Evolutionary conservation across 306 rosid species (phyloP).

Genomic region (Dryas drummondii): DNA sequence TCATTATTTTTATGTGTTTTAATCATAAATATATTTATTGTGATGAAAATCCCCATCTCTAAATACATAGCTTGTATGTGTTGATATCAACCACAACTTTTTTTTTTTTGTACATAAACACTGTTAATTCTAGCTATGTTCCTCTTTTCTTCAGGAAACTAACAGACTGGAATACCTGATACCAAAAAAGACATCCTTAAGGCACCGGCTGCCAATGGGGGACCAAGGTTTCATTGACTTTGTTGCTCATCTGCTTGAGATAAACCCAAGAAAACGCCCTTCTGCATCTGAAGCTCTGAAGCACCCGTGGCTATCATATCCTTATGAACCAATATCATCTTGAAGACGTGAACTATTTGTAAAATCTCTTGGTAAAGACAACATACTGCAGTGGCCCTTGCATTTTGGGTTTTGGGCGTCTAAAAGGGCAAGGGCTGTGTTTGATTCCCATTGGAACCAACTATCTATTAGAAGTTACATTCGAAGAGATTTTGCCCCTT

Average conservation of each 20-base stretch:
- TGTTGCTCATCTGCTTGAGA: constrained; percentile 80
- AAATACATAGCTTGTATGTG: background rate
- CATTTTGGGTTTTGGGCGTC: constrained; percentile 33
- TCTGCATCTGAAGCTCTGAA: constrained; percentile 89
- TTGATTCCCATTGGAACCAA: constrained; percentile 34
- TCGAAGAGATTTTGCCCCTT: constrained; percentile 47
- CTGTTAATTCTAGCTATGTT: background rate
- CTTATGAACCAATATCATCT: constrained; percentile 95
- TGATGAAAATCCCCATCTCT: too few species aligned
- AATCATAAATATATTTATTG: too few species aligned
- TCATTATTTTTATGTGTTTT: background rate
- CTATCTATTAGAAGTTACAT: constrained; percentile 44
- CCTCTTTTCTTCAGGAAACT: constrained; percentile 58
- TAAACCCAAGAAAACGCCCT: constrained; percentile 94
- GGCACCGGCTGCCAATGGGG: constrained; percentile 97
- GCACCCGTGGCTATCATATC: constrained; percentile 97
- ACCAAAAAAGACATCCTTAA: constrained; percentile 89
- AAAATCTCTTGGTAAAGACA: constrained; percentile 17
- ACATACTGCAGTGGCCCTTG: constrained; percentile 27
- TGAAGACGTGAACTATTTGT: constrained; percentile 32
- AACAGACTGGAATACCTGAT: constrained; percentile 90
- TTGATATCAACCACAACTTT: background rate
- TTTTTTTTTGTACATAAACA: background rate
- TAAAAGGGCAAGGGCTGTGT: constrained; percentile 34
- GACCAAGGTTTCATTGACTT: constrained; percentile 98